Conservation (phyloP, 2,329 filamentous ascomycete species). For the Macroventuria anomochaeta region DNA sequence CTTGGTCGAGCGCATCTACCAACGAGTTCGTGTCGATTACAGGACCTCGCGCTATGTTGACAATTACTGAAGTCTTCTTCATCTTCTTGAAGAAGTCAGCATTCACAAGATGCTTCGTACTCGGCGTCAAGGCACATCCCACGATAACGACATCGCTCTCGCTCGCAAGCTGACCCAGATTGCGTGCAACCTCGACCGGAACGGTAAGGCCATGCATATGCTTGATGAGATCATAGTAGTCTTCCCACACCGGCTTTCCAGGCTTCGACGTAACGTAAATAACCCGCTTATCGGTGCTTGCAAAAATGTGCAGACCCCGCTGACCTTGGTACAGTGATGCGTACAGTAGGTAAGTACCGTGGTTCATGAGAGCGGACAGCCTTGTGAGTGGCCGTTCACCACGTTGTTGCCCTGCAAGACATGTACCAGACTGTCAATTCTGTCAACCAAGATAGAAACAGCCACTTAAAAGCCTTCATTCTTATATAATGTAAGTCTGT, state of each 20-base stretch:
- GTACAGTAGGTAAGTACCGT: no score
- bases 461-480: no score
- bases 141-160: slow-evolving; percentile 43
- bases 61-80: slow-evolving; percentile 60
- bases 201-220: slow-evolving; percentile 9
- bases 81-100: slow-evolving; percentile 53
- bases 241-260: slow-evolving; percentile 32
- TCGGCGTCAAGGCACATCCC: slow-evolving; percentile 35
- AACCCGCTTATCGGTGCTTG: no score
- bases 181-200: slow-evolving; percentile 28
- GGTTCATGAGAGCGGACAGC: no score
- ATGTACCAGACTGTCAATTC: no score
- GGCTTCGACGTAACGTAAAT: slow-evolving; percentile 38
- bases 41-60: slow-evolving; percentile 64
- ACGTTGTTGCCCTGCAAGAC: no score
- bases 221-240: slow-evolving; percentile 32
- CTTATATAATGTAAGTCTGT: no score
- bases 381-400: no score
- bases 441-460: no score
- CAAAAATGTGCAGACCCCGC: no score
- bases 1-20: slow-evolving; percentile 57
- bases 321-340: no score
- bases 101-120: slow-evolving; percentile 38
- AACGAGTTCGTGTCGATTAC: slow-evolving; percentile 63
- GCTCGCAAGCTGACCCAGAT: slow-evolving; percentile 31